phyloP scores from a whole-genome alignment of 305 asterid genomes.

The Fraxinus greggii region DNA sequence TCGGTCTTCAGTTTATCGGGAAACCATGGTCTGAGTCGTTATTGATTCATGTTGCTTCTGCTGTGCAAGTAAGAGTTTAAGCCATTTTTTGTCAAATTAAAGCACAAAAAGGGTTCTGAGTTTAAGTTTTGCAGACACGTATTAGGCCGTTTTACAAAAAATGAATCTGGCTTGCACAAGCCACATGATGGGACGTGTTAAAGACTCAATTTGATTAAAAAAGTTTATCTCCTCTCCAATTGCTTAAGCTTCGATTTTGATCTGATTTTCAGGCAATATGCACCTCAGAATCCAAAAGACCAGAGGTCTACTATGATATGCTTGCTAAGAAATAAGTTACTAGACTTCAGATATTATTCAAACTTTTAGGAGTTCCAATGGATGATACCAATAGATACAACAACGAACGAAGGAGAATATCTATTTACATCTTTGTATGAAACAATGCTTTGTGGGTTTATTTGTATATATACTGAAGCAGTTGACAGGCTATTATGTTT shows the following conservation, averaged over 20 bases:
- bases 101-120: background rate
- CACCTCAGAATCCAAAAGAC: conserved; percentile 54
- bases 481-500: background rate
- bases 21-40: conserved; percentile 84
- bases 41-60: conserved; percentile 66
- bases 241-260: background rate
- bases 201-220: background rate
- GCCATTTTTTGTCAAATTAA: background rate
- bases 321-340: conserved; percentile 37
- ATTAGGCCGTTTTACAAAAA: background rate
- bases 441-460: background rate
- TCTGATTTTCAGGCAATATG: conserved; percentile 53
- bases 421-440: background rate
- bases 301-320: conserved; percentile 73
- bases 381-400: background rate
- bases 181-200: background rate
- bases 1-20: conserved; percentile 89
- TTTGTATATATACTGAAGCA: background rate
- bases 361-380: background rate
- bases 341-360: background rate
- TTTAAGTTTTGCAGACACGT: background rate
- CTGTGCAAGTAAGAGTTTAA: conserved; percentile 51
- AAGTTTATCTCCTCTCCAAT: background rate
- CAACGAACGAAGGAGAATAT: background rate
- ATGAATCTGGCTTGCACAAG: background rate